Evolutionary conservation across 2,329 filamentous ascomycete genomes (phyloP).

Genomic region (Apiospora pterosperma): DNA sequence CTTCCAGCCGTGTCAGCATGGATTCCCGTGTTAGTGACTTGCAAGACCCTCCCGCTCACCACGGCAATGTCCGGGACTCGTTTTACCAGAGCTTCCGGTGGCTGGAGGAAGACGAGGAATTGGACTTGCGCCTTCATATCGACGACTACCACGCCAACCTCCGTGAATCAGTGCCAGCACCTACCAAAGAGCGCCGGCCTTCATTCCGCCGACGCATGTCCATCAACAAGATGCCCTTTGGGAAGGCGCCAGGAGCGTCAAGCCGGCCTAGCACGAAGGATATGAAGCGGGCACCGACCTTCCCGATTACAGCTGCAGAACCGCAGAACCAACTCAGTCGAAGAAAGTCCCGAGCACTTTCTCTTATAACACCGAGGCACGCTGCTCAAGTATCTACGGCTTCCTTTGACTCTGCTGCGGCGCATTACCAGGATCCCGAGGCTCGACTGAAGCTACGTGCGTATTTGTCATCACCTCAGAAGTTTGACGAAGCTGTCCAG

Average conservation of each 20-base stretch:
- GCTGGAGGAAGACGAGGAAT: slow-evolving; percentile 69
- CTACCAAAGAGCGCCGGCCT: slow-evolving; percentile 46
- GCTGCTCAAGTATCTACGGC: slow-evolving; percentile 40
- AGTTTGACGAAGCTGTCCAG: slow-evolving; percentile 92
- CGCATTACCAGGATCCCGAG: slow-evolving; percentile 88
- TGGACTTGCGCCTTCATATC: slow-evolving; percentile 64
- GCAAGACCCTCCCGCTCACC: slow-evolving; percentile 21
- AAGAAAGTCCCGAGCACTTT: slow-evolving; percentile 53
- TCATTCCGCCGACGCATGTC: slow-evolving; percentile 72
- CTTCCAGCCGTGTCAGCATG: slow-evolving; percentile 21
- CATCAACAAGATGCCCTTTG: slow-evolving; percentile 62
- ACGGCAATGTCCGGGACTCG: slow-evolving; percentile 43
- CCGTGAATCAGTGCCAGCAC: slow-evolving; percentile 44
- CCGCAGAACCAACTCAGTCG: slow-evolving; percentile 35
- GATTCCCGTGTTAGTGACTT: slow-evolving; percentile 17
- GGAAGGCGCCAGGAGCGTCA: slow-evolving; percentile 48
- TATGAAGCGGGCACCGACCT: neutral
- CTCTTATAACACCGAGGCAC: slow-evolving; percentile 49
- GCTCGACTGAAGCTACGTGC: slow-evolving; percentile 81
- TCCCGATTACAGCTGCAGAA: slow-evolving; percentile 14
- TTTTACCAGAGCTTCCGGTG: slow-evolving; percentile 68
- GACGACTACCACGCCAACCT: slow-evolving; percentile 69
- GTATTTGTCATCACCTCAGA: slow-evolving; percentile 84
- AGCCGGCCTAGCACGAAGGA: slow-evolving; percentile 46
- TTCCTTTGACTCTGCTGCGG: slow-evolving; percentile 66